A percentile compares a stretch with the other conserved stretches of the same genome.
These are phyloP conservation scores for Trichophyton simii DNA, from an alignment of 2,329 filamentous ascomycete species.

Conservation along the genomic window DNA sequence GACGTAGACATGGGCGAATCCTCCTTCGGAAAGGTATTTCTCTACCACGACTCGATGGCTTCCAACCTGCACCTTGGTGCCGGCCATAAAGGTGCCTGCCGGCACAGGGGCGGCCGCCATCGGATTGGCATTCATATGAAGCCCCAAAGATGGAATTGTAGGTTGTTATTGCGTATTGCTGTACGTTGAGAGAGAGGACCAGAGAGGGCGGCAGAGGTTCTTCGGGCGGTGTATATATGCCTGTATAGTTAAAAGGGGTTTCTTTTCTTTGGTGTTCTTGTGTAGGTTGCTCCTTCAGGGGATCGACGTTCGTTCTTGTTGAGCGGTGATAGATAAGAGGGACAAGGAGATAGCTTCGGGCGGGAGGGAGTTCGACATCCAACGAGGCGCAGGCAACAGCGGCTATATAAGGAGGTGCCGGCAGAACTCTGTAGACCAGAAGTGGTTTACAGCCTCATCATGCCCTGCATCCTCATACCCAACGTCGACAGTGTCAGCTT, in stretches of 20 bases:
- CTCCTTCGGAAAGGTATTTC: constrained; percentile 94
- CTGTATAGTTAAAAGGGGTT: background rate
- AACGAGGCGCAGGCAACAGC: background rate
- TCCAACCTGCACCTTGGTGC: constrained; percentile 94
- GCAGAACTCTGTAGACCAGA: background rate
- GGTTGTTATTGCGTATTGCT: background rate
- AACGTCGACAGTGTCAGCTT: background rate
- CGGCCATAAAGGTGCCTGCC: constrained; percentile 80
- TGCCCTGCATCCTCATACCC: background rate
- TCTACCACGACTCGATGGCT: constrained; percentile 86
- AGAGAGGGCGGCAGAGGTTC: background rate
- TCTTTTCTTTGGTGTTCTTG: background rate
- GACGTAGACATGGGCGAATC: constrained; percentile 96
- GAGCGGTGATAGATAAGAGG: background rate
- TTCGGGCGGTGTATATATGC: background rate
- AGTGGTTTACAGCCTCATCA: background rate
- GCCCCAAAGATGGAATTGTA: background rate
- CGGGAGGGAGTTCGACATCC: background rate
- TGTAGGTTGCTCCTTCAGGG: background rate
- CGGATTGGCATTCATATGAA: constrained; percentile 1
- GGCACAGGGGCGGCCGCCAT: constrained; percentile 31
- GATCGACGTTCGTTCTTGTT: background rate
- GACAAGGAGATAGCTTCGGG: background rate
- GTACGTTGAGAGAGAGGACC: background rate
- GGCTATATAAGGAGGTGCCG: background rate